These are phyloP conservation scores for Aspergillus spinulosporus DNA, from an alignment of 2,329 filamentous ascomycete genomes.

Conservation along the genomic window DNA sequence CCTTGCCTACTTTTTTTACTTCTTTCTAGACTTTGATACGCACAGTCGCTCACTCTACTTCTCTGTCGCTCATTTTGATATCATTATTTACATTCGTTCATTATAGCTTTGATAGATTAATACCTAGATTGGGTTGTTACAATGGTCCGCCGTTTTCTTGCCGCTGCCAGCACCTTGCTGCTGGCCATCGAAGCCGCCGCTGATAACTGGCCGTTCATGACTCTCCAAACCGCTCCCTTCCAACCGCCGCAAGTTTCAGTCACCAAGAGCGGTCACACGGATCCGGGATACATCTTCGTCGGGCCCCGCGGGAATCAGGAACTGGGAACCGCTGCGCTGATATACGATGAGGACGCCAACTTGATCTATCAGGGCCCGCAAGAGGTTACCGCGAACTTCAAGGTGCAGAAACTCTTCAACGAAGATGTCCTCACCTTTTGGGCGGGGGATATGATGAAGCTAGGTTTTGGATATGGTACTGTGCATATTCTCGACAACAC, in stretches of 20 bases:
- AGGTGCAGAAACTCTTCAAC: slow-evolving; percentile 36
- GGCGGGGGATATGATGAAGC: slow-evolving; percentile 31
- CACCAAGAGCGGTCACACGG: slow-evolving; percentile 32
- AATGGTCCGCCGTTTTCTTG: slow-evolving; percentile 18
- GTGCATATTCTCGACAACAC: slow-evolving; percentile 37
- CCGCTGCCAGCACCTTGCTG: slow-evolving; percentile 20
- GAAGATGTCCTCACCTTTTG: slow-evolving; percentile 41
- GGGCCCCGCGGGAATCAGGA: slow-evolving; percentile 31
- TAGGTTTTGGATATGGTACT: slow-evolving; percentile 33
- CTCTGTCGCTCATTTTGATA: not conserved
- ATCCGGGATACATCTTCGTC: slow-evolving; percentile 38
- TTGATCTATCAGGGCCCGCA: slow-evolving; percentile 39
- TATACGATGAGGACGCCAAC: slow-evolving; percentile 38
- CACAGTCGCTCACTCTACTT: not conserved
- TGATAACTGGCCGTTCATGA: slow-evolving; percentile 24
- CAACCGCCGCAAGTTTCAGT: slow-evolving; percentile 33
- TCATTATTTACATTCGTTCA: slow-evolving; percentile 1
- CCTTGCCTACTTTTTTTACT: not conserved
- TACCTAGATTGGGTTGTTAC: not conserved
- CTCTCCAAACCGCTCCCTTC: slow-evolving; percentile 19
- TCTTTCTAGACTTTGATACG: not conserved
- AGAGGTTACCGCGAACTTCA: slow-evolving; percentile 36
- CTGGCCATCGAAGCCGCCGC: slow-evolving; percentile 20
- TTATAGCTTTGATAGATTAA: not conserved
- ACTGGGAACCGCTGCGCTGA: slow-evolving; percentile 34